These are phyloP conservation scores for Boletus sp. DNA, from an alignment of 768 basidiomycete species.

Conservation along the genomic window DNA sequence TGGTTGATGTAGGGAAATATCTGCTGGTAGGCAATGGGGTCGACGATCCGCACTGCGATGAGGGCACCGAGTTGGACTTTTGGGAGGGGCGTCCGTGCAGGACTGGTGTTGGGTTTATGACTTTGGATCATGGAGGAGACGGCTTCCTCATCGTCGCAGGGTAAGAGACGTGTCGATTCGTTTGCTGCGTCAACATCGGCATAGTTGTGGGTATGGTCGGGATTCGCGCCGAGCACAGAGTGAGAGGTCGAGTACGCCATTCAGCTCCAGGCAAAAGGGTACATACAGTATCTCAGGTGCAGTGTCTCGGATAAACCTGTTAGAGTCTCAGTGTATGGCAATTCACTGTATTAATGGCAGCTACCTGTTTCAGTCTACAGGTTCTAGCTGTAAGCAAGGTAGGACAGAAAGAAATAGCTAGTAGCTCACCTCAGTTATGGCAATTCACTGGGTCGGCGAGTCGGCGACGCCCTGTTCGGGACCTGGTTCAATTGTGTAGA, in stretches of 20 bases:
- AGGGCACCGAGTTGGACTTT: constrained; percentile 44
- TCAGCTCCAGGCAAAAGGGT: neutral
- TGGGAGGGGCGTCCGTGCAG: constrained; percentile 32
- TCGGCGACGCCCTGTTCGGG: too few relatives aligned
- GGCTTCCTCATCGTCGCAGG: constrained; percentile 8
- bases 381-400: too few relatives aligned
- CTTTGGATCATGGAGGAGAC: neutral
- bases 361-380: too few relatives aligned
- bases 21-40: constrained; percentile 60
- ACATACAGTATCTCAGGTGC: too few relatives aligned
- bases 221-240: neutral
- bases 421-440: too few relatives aligned
- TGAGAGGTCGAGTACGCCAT: neutral
- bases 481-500: too few relatives aligned
- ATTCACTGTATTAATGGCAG: too few relatives aligned
- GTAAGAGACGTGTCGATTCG: constrained; percentile 18
- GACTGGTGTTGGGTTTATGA: neutral
- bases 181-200: neutral
- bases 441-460: too few relatives aligned
- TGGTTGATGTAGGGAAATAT: constrained; percentile 69
- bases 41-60: constrained; percentile 49
- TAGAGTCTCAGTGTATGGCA: too few relatives aligned
- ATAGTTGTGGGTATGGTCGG: neutral
- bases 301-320: too few relatives aligned
- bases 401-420: too few relatives aligned